A percentile compares a stretch with the other conserved stretches of the same genome.
Evolutionary conservation across 805 yeast genomes (phyloP).

Genomic region (Helenozyma rhizophorensis): DNA sequence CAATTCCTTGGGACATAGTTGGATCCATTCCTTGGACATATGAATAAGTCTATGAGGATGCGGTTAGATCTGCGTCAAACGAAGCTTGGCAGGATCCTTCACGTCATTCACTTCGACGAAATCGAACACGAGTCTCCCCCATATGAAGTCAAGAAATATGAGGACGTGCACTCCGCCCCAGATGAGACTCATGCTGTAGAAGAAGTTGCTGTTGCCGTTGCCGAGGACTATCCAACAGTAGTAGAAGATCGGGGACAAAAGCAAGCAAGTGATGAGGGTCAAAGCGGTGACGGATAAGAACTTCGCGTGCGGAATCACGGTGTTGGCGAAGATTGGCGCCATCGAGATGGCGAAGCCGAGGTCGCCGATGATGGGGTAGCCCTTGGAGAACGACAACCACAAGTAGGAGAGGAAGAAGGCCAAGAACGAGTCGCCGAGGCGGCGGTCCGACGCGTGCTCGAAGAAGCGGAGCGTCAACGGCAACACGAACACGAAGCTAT

Average conservation of each 20-base stretch:
- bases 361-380: constrained; percentile 86
- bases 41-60: no score
- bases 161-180: constrained; percentile 68
- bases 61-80: constrained; percentile 45
- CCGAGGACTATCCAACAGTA: constrained; percentile 93
- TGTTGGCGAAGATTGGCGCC: constrained; percentile 41
- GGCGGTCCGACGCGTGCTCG: constrained; percentile 19
- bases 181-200: constrained; percentile 86
- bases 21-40: no score
- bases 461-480: constrained; percentile 73
- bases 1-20: no score
- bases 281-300: constrained; percentile 45
- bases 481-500: constrained; percentile 56
- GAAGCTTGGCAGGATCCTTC: constrained; percentile 22
- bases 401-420: constrained; percentile 43
- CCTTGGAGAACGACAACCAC: constrained; percentile 59
- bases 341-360: constrained; percentile 42
- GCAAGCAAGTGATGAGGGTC: constrained; percentile 46
- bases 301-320: constrained; percentile 43
- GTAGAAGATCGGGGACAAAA: constrained; percentile 83
- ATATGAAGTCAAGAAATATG: constrained; percentile 68
- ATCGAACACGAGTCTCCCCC: constrained; percentile 74
- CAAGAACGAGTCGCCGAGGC: constrained; percentile 50
- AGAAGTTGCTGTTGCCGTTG: constrained; percentile 93
- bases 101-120: constrained; percentile 44